A percentile compares a stretch with the other conserved stretches of the same genome.
These are phyloP conservation scores for Hyphopichia buzzinii DNA, from an alignment of 1,139 yeast genomes.

Conservation along the genomic window DNA sequence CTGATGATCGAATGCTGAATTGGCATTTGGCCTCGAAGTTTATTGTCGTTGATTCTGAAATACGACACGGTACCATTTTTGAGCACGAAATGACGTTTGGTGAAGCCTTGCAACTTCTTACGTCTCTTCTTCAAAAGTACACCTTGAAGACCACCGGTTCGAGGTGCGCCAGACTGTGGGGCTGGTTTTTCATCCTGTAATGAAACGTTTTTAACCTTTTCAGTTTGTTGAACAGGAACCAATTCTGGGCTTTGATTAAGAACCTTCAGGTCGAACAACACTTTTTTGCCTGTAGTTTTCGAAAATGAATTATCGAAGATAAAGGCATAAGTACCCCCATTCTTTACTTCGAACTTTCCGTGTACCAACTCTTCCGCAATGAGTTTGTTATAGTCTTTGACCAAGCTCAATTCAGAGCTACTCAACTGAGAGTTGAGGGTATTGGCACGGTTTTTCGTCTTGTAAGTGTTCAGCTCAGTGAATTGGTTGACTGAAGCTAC, in stretches of 20 bases:
- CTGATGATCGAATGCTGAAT: slow-evolving; percentile 76
- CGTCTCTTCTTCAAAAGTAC: slow-evolving; percentile 72
- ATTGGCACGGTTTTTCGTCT: slow-evolving; percentile 35
- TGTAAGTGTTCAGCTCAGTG: slow-evolving; percentile 28
- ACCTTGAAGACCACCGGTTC: slow-evolving; percentile 69
- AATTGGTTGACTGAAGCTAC: slow-evolving; percentile 39
- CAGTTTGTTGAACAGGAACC: neutral
- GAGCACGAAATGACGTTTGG: slow-evolving; percentile 77
- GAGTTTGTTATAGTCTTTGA: slow-evolving; percentile 47
- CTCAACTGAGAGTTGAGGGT: slow-evolving; percentile 32
- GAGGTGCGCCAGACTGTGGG: neutral
- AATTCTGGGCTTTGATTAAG: slow-evolving; percentile 10
- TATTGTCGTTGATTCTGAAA: slow-evolving; percentile 64
- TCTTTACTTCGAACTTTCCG: slow-evolving; percentile 57
- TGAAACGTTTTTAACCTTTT: neutral
- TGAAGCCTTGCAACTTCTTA: slow-evolving; percentile 77
- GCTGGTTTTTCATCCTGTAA: neutral
- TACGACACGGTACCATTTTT: slow-evolving; percentile 82
- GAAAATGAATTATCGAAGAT: slow-evolving; percentile 92
- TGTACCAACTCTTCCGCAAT: slow-evolving; percentile 57
- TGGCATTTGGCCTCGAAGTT: slow-evolving; percentile 90
- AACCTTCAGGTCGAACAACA: slow-evolving; percentile 62
- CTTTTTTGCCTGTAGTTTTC: slow-evolving; percentile 78
- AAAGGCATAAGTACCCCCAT: slow-evolving; percentile 76
- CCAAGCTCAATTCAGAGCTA: slow-evolving; percentile 37